A percentile compares a stretch with the other conserved stretches of the same genome.
phyloP scores from a whole-genome alignment of 2,329 filamentous ascomycete species.

The Lasiodiplodia theobromae region DNA sequence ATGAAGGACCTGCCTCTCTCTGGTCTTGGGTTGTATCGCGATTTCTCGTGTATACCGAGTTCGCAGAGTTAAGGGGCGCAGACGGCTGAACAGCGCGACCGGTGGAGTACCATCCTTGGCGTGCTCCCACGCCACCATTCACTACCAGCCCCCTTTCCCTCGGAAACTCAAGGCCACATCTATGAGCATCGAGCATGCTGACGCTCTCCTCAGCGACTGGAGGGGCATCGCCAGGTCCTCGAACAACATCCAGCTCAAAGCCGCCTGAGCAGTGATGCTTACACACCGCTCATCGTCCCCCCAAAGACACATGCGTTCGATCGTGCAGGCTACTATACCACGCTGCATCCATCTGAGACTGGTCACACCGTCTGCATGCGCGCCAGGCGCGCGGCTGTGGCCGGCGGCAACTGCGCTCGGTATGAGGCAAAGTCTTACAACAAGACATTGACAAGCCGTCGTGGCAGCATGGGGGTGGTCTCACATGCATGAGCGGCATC shows the following conservation, averaged over 20 bases:
- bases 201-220: neutral
- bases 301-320: neutral
- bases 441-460: neutral
- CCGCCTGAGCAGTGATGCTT: neutral
- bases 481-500: neutral
- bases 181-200: neutral
- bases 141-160: no score
- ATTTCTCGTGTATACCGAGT: neutral
- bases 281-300: neutral
- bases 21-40: neutral
- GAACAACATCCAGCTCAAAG: neutral
- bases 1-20: neutral
- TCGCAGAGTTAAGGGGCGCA: neutral
- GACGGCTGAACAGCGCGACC: neutral
- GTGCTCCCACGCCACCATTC: neutral
- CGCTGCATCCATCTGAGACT: conserved; percentile 19
- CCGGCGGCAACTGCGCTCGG: neutral
- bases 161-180: neutral
- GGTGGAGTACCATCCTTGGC: neutral
- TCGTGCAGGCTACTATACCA: neutral
- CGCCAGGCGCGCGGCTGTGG: conserved; percentile 4
- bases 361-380: neutral
- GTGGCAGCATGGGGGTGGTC: neutral
- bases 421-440: neutral
- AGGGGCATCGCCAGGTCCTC: neutral